Evolutionary conservation across 805 yeast species (phyloP).

Genomic region (Suhomyces faveliae): DNA sequence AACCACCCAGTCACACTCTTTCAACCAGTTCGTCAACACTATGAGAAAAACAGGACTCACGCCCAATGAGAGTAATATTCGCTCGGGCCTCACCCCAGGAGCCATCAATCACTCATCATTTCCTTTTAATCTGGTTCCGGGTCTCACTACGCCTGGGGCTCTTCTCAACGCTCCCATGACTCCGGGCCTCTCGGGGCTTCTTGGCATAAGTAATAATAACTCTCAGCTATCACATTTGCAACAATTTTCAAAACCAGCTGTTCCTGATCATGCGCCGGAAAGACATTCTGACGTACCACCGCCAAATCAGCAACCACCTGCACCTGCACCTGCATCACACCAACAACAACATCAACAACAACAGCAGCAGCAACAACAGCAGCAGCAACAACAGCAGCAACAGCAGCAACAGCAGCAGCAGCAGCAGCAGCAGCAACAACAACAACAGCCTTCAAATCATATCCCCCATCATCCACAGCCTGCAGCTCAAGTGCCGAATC

Average conservation of each 20-base stretch:
- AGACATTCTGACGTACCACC: too few species aligned
- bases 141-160: conserved; percentile 39
- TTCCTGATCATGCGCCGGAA: background rate
- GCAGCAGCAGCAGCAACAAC: conserved; percentile 4
- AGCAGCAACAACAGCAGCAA: conserved; percentile 9
- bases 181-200: conserved; percentile 45
- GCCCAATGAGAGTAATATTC: conserved; percentile 70
- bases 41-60: conserved; percentile 60
- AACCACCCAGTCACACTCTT: conserved; percentile 12
- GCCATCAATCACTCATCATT: conserved; percentile 30
- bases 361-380: conserved; percentile 6
- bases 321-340: background rate
- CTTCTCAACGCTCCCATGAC: conserved; percentile 46
- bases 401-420: conserved; percentile 9
- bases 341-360: conserved; percentile 9
- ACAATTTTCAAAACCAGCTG: conserved; percentile 8
- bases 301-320: conserved; percentile 5
- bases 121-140: conserved; percentile 38
- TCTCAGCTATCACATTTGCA: conserved; percentile 11
- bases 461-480: too few species aligned
- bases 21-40: conserved; percentile 27
- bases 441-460: too few species aligned
- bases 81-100: conserved; percentile 74
- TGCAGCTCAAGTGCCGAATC: conserved; percentile 2
- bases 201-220: conserved; percentile 24